A percentile compares a stretch with the other conserved stretches of the same genome.
phyloP scores from a whole-genome alignment of 257 asterid species.

The Fraxinus quadrangulata region DNA sequence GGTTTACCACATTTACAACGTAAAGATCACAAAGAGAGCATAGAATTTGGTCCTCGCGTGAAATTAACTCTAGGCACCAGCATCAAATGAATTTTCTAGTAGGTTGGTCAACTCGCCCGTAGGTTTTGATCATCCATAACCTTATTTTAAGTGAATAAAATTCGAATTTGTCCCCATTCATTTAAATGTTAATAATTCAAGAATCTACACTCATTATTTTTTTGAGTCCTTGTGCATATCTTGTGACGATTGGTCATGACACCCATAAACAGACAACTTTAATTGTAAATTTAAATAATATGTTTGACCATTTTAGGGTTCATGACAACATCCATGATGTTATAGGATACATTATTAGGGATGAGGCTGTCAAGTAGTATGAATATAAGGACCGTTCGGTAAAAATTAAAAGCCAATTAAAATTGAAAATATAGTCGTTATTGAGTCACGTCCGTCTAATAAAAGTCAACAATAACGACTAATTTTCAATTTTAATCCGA shows the following conservation, averaged over 20 bases:
- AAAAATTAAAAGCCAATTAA: too few species aligned
- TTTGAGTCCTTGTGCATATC: background rate
- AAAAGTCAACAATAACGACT: too few species aligned
- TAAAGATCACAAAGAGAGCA: background rate
- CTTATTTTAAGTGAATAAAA: background rate
- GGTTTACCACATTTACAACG: background rate
- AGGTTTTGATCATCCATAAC: background rate
- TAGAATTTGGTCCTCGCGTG: too few species aligned
- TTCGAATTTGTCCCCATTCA: background rate
- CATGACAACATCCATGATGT: slow-evolving; percentile 2
- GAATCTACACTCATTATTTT: background rate
- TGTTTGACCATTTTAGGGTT: background rate
- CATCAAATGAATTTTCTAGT: too few species aligned
- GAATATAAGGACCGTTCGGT: background rate
- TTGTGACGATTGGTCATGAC: background rate
- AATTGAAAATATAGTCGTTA: too few species aligned
- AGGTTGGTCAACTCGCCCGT: too few species aligned
- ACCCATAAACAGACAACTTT: background rate
- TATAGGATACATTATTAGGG: background rate
- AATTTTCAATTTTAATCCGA: too few species aligned
- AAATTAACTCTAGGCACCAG: background rate
- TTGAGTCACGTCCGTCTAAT: too few species aligned
- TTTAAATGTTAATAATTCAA: background rate
- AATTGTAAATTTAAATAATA: background rate
- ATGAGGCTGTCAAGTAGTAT: background rate